These are phyloP conservation scores for Exidia glandulosa DNA, from an alignment of 768 basidiomycete genomes.

Conservation along the genomic window DNA sequence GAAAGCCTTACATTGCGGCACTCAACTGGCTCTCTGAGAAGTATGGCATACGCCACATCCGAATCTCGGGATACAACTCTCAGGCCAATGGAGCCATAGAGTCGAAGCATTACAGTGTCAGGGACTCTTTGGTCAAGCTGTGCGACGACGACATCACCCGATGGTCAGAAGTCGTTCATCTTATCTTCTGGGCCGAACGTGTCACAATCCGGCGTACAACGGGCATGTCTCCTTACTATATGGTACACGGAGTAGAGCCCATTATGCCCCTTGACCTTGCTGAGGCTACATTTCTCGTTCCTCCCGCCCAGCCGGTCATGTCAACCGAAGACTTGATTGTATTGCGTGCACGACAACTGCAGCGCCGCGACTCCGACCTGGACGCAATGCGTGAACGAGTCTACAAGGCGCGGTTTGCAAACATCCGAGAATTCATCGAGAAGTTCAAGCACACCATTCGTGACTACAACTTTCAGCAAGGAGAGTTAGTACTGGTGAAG, in stretches of 20 bases:
- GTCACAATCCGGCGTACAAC: constrained; percentile 18
- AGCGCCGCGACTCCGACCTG: constrained; percentile 5
- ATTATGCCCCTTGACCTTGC: constrained; percentile 12
- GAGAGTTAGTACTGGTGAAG: constrained; percentile 23
- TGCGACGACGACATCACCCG: constrained; percentile 12
- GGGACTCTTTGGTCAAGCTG: constrained; percentile 21
- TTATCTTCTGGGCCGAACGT: constrained; percentile 27
- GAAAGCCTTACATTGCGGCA: constrained; percentile 7
- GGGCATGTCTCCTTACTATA: constrained; percentile 20
- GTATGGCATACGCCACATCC: constrained; percentile 15
- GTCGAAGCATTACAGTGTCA: constrained; percentile 17
- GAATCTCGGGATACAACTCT: constrained; percentile 32
- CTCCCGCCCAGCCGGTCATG: not conserved
- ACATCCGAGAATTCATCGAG: constrained; percentile 17
- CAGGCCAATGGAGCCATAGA: constrained; percentile 30
- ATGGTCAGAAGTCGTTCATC: constrained; percentile 8
- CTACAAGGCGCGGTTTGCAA: constrained; percentile 9
- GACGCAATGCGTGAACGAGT: constrained; percentile 8
- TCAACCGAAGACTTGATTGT: constrained; percentile 9
- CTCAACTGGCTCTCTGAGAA: constrained; percentile 4
- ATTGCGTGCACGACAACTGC: constrained; percentile 1
- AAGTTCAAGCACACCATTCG: constrained; percentile 9
- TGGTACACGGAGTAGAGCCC: constrained; percentile 8
- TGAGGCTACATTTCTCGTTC: constrained; percentile 11
- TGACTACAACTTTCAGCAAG: constrained; percentile 17